Evolutionary conservation across 345 rosid genomes (phyloP), one percentile per base, ranked within the genome.

Genomic region (Populus euphratica): DNA sequence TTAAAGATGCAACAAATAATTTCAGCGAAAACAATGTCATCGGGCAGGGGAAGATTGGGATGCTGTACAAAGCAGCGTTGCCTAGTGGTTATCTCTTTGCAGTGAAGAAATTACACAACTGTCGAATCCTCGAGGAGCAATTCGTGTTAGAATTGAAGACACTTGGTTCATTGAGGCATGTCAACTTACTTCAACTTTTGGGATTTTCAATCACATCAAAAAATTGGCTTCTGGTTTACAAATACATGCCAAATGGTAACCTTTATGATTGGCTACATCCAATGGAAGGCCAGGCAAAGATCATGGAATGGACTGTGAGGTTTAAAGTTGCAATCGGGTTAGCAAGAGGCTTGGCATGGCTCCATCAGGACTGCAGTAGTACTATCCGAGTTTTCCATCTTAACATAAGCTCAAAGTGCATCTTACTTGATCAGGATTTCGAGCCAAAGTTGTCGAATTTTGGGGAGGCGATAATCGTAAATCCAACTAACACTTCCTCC

Each of bases 291-390:
- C 14, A 31, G 23, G 9, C 43, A 70, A n/a, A 27, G 33, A 12
- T 36, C 33, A 25, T 81, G 81, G 80, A 82, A 3, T 85, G 84
- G 87, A 78, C 79, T 25, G 12, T 68, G 38, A 74, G 85, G 71
- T 74, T 72, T 27, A 82, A 59, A 80, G 76, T 80, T 56, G 82
- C 69, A 0, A 65, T 69, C 13, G 80, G 84, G 6, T 33, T 76
- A 31, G 85, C 86, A 35, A 80, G 74, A 78, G 85, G 85, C 12
- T 78, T 85, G 65, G 78, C 87, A 8, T 85, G 87, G 85, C 78
- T 85, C 8, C 87, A 85, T 69, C 83, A 82, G 6, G 70, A 52
- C 29, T 64, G 81, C 18, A 72, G 76, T 31, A 68, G 43, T 39
- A 8, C 43, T 39, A 8, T 76, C 17, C 80, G 78, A n/a, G 70